Base-by-base conservation (phyloP, 768 basidiomycete species). In the Boletus reticulatus region DNA sequence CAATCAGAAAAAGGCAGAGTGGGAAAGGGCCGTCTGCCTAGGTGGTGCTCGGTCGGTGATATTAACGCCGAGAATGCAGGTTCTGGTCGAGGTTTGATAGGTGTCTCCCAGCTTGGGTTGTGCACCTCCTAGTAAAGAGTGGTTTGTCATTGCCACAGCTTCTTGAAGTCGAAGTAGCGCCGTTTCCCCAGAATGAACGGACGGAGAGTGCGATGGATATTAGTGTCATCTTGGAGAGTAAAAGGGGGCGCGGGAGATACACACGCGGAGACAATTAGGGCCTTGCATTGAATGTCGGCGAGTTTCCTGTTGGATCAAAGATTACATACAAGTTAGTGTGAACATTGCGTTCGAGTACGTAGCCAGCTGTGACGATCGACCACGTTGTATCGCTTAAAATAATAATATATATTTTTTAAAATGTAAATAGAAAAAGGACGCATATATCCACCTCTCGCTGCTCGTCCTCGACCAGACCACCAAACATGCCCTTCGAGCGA, bases 401-500 rank as follows among this genome's bases (percentile, higher is more conserved):
- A 22, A 22, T 22, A n/a, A n/a, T 22, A 22, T 22, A 22, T 22
- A 22, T 22, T 2, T 22, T 22, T 22, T 22, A 22, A 22, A 22
- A 22, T 22, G 22, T 22, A 2, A 36, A 36, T 14, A 36, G 14
- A 37, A 37, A 37, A 37, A 37, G 16, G 16, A 37, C 16, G 36
- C 36, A 12, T 37, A 29, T 17, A 37, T 22, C 19, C 36, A 19
- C 31, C 31, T 29, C 10, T 7, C 20, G 27, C 47, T 24, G 17
- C 24, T 10, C 39, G 43, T 48, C 54, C 48, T 17, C 48, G 34
- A 36, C 62, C 11, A n/a, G 13, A 43, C 57, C 27, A 48, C 61
- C 12, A 56, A 53, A 52, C 51, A 77, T 77, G 76, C 78, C 78
- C 17, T 79, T 79, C 57, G 70, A 73, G 56, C 71, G 63, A 53